These are phyloP conservation scores for Neostapfia colusana DNA, from an alignment of 176 grass and related monocot genomes.

Conservation along the genomic window DNA sequence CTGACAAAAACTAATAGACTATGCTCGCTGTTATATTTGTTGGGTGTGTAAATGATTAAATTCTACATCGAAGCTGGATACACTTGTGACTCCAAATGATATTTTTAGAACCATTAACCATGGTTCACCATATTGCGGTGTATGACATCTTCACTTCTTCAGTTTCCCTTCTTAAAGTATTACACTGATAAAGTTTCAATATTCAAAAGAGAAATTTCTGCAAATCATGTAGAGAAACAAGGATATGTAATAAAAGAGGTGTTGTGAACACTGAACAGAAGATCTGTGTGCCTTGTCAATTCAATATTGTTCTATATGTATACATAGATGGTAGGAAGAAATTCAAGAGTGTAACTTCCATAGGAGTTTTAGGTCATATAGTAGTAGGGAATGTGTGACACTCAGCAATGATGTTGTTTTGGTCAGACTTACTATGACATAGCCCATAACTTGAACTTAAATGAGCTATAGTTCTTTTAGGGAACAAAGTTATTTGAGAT, in stretches of 20 bases:
- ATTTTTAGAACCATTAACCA: neutral
- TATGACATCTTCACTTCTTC: neutral
- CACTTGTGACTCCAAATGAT: neutral
- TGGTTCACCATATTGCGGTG: neutral
- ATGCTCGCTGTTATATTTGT: neutral
- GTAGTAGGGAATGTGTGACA: neutral
- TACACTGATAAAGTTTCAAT: conserved; percentile 21
- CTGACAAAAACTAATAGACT: too few relatives aligned
- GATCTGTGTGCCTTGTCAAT: neutral
- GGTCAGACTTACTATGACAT: neutral
- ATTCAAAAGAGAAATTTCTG: neutral
- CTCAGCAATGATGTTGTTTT: neutral
- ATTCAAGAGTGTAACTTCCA: neutral
- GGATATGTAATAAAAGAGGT: neutral
- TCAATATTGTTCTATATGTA: neutral
- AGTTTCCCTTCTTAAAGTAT: neutral
- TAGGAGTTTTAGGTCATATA: neutral
- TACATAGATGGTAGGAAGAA: neutral
- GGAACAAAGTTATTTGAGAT: neutral
- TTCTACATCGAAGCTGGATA: conserved; percentile 1
- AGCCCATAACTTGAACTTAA: neutral
- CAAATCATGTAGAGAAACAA: neutral
- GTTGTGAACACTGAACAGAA: neutral
- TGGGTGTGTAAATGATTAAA: neutral
- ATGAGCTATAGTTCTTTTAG: neutral